Base-by-base conservation (phyloP, 805 yeast species). In the Nakazawaea wyomingensis region DNA sequence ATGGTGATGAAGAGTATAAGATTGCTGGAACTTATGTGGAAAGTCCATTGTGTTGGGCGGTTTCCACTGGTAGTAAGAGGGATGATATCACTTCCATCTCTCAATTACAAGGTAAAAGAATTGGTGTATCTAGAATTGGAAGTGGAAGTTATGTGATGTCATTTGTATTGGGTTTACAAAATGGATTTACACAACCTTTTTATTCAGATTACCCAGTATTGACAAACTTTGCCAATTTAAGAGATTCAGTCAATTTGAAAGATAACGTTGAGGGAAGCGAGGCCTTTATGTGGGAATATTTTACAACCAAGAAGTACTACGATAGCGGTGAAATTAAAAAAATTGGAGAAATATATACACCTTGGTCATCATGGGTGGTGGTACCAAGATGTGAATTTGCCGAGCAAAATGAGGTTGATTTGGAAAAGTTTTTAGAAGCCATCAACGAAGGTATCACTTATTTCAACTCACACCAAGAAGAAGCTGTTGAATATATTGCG, bases 361-460 rank as follows among this genome's bases (percentile, higher is more conserved):
- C 97, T 16, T 89, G 97, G 97, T 91, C 96, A 9, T 85, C 95
- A 2, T 89, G 96, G 96, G 90, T 87, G 13, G 71, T 88, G 38
- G 77, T 79, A 17, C 78, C 78, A 4, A 61, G 71, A 41, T 55
- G 64, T 13, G 66, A 64, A n/a, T 51, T 72, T 4, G 22, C 49
- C 4, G 52, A 55, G n/a, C 51, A 56, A 16, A 50, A 52, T 2
- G 56, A 48, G 6, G 53, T 54, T 20, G 58, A 54, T 4, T 51
- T 72, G 33, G 43, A 46, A 3, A 52, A 51, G 2, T 82, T 88
- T 47, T 49, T 80, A 38, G 52, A 57, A 2, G 81, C 80, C 1
- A 65, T 88, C 30, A 74, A 80, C 54, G 61, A 73, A 44, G 97
- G 96, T 13, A 72, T 89, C 42, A 65, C 57, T 2, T 79, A 85